Percentiles rank a stretch among this genome's conserved stretches.
phyloP scores from a whole-genome alignment of 108 stramenopile genomes.

The Discostella stelligeroides region DNA sequence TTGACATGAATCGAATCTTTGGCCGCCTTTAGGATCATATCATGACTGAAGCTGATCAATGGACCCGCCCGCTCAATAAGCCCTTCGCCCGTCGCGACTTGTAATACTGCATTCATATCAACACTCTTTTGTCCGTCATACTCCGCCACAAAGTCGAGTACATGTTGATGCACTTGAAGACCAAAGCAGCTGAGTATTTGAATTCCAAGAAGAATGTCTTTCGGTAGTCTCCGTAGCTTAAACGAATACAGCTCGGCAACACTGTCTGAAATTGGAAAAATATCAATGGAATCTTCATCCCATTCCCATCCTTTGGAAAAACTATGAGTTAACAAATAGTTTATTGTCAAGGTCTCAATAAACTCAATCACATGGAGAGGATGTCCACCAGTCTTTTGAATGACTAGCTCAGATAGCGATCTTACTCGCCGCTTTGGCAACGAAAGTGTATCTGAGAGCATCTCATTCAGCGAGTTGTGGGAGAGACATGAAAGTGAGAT shows the following conservation, averaged over 20 bases:
- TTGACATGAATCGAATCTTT: conserved; percentile 5
- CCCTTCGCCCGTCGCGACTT: conserved; percentile 7
- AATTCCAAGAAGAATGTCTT: conserved; percentile 14
- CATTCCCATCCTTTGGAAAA: conserved; percentile 36
- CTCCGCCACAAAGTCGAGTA: conserved; percentile 21
- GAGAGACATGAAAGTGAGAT: conserved; percentile 17
- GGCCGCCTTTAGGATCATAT: conserved; percentile 28
- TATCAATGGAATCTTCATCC: conserved; percentile 24
- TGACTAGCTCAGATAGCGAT: conserved; percentile 19
- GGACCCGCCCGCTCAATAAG: conserved; percentile 16
- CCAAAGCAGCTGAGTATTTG: conserved; percentile 35
- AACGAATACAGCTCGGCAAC: conserved; percentile 31
- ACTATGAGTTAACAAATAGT: conserved; percentile 22
- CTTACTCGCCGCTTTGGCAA: conserved; percentile 19
- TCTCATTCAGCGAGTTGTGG: conserved; percentile 16
- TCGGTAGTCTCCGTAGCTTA: conserved; percentile 26
- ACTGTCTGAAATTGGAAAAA: conserved; percentile 24
- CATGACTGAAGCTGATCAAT: conserved; percentile 28
- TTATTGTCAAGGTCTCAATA: conserved; percentile 16
- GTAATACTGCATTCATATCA: conserved; percentile 16
- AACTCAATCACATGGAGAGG: conserved; percentile 31
- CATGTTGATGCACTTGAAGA: conserved; percentile 11
- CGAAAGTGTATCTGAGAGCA: conserved; percentile 28
- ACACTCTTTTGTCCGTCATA: conserved; percentile 20
- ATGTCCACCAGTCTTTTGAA: conserved; percentile 29